Evolutionary conservation across 306 rosid species (phyloP).

Genomic region (Amphicarpaea edgeworthii): DNA sequence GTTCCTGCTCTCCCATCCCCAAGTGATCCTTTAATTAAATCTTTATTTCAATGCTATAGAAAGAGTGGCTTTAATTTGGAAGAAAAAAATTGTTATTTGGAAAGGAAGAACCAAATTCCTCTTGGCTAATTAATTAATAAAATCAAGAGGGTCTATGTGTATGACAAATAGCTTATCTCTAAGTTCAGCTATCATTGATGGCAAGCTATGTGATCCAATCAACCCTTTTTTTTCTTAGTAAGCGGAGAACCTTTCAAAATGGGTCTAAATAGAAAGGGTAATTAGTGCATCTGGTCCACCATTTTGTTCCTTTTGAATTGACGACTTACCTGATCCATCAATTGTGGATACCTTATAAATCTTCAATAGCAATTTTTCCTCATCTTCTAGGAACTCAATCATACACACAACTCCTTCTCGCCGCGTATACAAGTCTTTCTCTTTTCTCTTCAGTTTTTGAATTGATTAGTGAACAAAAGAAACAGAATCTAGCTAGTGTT

Average conservation of each 20-base stretch:
- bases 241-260: slow-evolving; percentile 53
- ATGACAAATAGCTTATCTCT: slow-evolving; percentile 1
- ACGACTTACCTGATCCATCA: slow-evolving; percentile 56
- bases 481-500: slow-evolving; percentile 38
- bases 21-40: slow-evolving; percentile 18
- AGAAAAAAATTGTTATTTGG: slow-evolving; percentile 12
- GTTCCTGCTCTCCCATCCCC: slow-evolving; percentile 18
- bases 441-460: neutral
- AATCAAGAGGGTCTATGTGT: slow-evolving; percentile 37
- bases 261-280: slow-evolving; percentile 45
- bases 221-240: slow-evolving; percentile 1
- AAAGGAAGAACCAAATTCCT: slow-evolving; percentile 54
- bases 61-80: slow-evolving; percentile 14
- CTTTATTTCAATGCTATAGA: neutral
- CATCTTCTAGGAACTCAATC: slow-evolving; percentile 17
- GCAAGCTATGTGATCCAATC: slow-evolving; percentile 43
- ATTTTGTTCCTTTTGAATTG: slow-evolving; percentile 53
- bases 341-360: slow-evolving; percentile 54
- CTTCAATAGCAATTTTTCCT: slow-evolving; percentile 32
- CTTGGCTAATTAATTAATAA: slow-evolving; percentile 6
- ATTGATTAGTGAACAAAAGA: slow-evolving; percentile 21
- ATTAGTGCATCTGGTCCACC: slow-evolving; percentile 48
- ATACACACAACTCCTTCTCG: slow-evolving; percentile 54
- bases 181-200: slow-evolving; percentile 48
- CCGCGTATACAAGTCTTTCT: slow-evolving; percentile 48